Percentiles rank a stretch among this genome's conserved stretches.
These are phyloP conservation scores for Haberlea rhodopensis DNA, from an alignment of 257 asterid species.

Conservation along the genomic window DNA sequence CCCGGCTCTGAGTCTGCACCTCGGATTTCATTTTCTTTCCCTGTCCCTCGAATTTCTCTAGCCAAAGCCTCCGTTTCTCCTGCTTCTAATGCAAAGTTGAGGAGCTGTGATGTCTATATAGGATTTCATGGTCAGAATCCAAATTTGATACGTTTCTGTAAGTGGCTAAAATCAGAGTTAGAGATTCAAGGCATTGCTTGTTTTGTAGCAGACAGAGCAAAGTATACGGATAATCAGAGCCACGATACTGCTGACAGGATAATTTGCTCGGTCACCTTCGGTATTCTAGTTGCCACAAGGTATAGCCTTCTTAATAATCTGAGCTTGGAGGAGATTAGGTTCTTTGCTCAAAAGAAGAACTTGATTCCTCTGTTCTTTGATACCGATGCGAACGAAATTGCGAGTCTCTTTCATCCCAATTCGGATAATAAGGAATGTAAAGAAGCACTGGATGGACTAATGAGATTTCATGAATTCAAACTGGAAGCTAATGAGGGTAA, in stretches of 20 bases:
- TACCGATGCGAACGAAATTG: constrained; percentile 45
- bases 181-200: constrained; percentile 91
- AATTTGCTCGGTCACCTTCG: constrained; percentile 73
- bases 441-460: constrained; percentile 66
- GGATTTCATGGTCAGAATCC: constrained; percentile 77
- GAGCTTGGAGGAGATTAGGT: constrained; percentile 71
- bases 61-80: constrained; percentile 67
- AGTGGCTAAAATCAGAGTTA: constrained; percentile 86
- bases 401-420: constrained; percentile 33
- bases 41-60: constrained; percentile 75
- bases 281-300: constrained; percentile 60
- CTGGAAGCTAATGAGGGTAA: constrained; percentile 66
- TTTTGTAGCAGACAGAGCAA: constrained; percentile 76
- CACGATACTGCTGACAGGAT: constrained; percentile 86
- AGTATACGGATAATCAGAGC: constrained; percentile 72
- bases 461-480: constrained; percentile 51
- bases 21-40: constrained; percentile 77
- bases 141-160: constrained; percentile 66
- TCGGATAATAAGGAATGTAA: constrained; percentile 56
- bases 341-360: constrained; percentile 84
- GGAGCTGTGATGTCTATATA: constrained; percentile 87
- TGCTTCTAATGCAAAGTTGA: constrained; percentile 65
- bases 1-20: constrained; percentile 49
- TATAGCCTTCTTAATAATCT: constrained; percentile 51
- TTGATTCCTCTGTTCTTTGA: constrained; percentile 75